Base-by-base conservation (phyloP, 73 alveolate genomes). In the Chromera velia region DNA sequence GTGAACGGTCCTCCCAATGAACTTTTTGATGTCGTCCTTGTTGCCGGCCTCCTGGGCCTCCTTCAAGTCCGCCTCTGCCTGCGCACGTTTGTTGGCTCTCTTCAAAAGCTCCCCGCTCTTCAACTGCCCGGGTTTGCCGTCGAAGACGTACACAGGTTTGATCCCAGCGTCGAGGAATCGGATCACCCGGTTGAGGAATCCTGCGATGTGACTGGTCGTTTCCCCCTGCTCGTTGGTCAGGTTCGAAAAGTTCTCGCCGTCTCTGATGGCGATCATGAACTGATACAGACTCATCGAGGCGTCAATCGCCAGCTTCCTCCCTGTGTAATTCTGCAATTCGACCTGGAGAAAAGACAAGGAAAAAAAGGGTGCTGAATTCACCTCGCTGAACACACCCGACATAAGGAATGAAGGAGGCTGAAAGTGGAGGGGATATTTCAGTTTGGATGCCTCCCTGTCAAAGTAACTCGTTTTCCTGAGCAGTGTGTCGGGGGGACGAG, bases 11-110 rank as follows among this genome's bases (percentile, higher is more conserved):
- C 91, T 88, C 86, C 89, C 79, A 47, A 92, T 90, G 85, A 89
- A 80, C 82, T 91, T 91, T 85, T 82, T 46, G 63, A 91, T 87
- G 73, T 72, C 80, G 80, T 81, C 92, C 75, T 86, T 74, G 81
- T 91, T 93, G n/a, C 96, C 96, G 70, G 89, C 91, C 77, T 91
- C 96, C 82, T 89, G 74, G 29, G 96, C 96, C 72, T 86, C 96
- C 82, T 82, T 86, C 22, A 40, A 13, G 55, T 40, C 92, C 68
- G 73, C 82, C 85, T 88, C 94, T 0, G 94, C 94, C 67, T 88
- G 80, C 24, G 80, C 94, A 73, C 87, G 81, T 67, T 77, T 72
- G 75, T 88, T 90, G 69, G 81, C 74, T 55, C 94, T 70, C 47
- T 77, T 88, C 26, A 81, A 80, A 13, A 88, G 45, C 64, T 82